Evolutionary conservation across 495 filamentous ascomycete species (phyloP), one percentile per base, ranked within the genome.

Genomic region (Diplogelasinospora grovesii): DNA sequence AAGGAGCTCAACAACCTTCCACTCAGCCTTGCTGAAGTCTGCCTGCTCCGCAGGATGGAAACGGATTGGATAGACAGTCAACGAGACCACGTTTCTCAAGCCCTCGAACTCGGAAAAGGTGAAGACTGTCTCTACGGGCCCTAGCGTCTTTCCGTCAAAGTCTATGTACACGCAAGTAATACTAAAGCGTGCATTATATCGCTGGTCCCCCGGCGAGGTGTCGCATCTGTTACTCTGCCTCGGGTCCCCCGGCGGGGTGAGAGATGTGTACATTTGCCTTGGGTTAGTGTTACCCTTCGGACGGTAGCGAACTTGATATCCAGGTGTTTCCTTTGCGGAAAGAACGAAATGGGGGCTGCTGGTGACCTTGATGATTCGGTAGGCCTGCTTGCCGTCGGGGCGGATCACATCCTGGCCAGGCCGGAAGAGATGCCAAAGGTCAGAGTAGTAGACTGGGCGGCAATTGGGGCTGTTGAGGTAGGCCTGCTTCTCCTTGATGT

Each of bases 161-260:
- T 68, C 59, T 19, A 69, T 53, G 25, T 64, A 57, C n/a, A 62
- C 52, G 29, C 65, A 60, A 14, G n/a, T n/a, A n/a, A n/a, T n/a
- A n/a, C n/a, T n/a, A n/a, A n/a, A n/a, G n/a, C n/a, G n/a, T n/a
- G n/a, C n/a, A n/a, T n/a, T n/a, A n/a, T n/a, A n/a, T n/a, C n/a
- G n/a, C n/a, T n/a, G n/a, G n/a, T n/a, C n/a, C n/a, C n/a, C n/a
- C n/a, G n/a, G n/a, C n/a, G n/a, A n/a, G n/a, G n/a, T n/a, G n/a
- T n/a, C n/a, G n/a, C n/a, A n/a, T n/a, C n/a, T n/a, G n/a, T n/a
- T n/a, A n/a, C n/a, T n/a, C n/a, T n/a, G 28, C 8, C 23, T 25
- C 20, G 5, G 11, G 23, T 29, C 14, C 23, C 24, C 29, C 36
- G 15, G 27, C 36, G 7, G 36, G 36, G 9, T 39, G n/a, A n/a